Evolutionary conservation across 345 rosid genomes (phyloP), one percentile per base, ranked within the genome.

Genomic region (Leavenworthia alabamica): DNA sequence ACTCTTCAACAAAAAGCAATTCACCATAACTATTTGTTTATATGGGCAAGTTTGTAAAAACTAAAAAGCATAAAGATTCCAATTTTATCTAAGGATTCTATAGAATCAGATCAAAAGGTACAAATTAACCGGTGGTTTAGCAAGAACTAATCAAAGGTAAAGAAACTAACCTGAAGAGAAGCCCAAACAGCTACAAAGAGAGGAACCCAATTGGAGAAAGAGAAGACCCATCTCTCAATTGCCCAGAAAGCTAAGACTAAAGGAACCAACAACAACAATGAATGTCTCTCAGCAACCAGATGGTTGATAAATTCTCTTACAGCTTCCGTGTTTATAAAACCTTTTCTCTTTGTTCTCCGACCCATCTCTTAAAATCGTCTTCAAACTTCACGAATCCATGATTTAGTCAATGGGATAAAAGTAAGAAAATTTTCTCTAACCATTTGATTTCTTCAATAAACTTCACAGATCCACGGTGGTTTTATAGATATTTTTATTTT

Each of bases 201-300:
- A 59, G 89, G 97, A 71, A 93, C 84, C 99, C 97, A 93, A 33
- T 81, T 85, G 70, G 96, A 93, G 73, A 93, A 73, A 74, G 86
- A 62, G 75, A 89, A 83, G 65, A 89, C 42, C 97, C 97, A 89
- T 81, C 83, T 85, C 84, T 93, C 99, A 31, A 93, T 51, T 23
- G 60, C 77, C 99, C 99, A 89, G 28, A 82, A 73, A 54, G 80
- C 60, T 64, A 89, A 49, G 47, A 89, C 32, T 65, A 86, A 65
- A 26, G 91, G 85, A 60, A 93, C 72, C 51, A 89, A 49, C 28
- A 85, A 64, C 3, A 82, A 74, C 17, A 89, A 44, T 8, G 80
- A 77, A 67, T 86, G 89, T 69, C 80, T 89, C 77, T 85, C 91
- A 49, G 43, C 76, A 39, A 68, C 64, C 12, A 86, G 52, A 72